phyloP scores from a whole-genome alignment of 345 rosid genomes.

The Citrus mangshanensis region DNA sequence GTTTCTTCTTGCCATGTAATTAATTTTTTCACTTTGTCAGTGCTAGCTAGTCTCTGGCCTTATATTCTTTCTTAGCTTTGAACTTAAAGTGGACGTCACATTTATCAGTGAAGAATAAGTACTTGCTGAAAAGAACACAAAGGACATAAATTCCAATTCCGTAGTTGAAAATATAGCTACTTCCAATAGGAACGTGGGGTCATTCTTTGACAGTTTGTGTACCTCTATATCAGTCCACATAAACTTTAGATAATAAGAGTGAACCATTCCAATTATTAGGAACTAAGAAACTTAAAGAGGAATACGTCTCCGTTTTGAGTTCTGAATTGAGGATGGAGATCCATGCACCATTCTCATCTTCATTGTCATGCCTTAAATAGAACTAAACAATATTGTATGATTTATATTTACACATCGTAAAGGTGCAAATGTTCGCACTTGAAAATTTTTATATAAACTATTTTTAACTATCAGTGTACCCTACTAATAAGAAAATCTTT shows the following conservation, averaged over 20 bases:
- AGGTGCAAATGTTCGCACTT: too few relatives aligned
- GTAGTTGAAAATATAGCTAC: neutral
- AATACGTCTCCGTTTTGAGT: neutral
- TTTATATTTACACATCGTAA: too few relatives aligned
- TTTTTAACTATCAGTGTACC: too few relatives aligned
- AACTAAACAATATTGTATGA: too few relatives aligned
- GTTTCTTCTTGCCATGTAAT: neutral
- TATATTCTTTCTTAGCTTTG: neutral
- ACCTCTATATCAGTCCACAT: too few relatives aligned
- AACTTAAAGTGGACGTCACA: neutral
- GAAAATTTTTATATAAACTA: too few relatives aligned
- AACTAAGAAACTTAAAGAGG: neutral
- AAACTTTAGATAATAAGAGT: neutral
- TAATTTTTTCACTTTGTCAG: neutral
- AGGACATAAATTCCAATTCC: slow-evolving; percentile 1
- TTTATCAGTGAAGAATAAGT: neutral
- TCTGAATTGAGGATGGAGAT: too few relatives aligned
- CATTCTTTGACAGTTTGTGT: neutral
- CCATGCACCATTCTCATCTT: too few relatives aligned
- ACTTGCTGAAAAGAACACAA: neutral
- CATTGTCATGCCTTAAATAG: too few relatives aligned
- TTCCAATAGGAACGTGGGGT: neutral
- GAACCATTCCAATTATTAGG: neutral
- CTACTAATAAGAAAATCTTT: too few relatives aligned
- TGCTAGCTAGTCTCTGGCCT: neutral